Evolutionary conservation across 768 basidiomycete genomes (phyloP), one percentile per base, ranked within the genome.

Genomic region (Calocybe indica): DNA sequence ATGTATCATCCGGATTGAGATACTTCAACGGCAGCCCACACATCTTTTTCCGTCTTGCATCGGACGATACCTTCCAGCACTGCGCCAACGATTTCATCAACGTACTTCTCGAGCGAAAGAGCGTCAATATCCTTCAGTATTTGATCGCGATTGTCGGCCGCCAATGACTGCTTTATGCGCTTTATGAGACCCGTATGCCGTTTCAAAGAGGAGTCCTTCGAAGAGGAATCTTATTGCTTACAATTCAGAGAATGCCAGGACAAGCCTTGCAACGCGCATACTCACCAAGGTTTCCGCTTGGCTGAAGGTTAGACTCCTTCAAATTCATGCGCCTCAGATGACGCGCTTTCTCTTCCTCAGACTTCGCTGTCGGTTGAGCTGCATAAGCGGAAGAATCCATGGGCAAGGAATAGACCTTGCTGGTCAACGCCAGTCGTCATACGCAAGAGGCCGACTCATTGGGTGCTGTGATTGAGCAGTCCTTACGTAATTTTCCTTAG

Each of bases 111-210:
- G 48, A 99, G 73, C 2, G 91, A 84, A 46, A 99, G 75, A 0
- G 86, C 76, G 52, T 93, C 86, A 53, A 96, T 83, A 58, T 99
- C 96, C 66, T 93, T 97, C 55, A 96, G 69, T 50, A 95, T 83
- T 58, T 90, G 85, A 56, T 93, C 91, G 40, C 76, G 79, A 61
- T 91, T 85, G 56, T 92, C 90, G 35, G 75, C 61, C 11, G 85
- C 88, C 58, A 98, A 75, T 12, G 91, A 89, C 60, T 87, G 90
- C 40, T 87, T 82, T 57, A 97, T 86, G 39, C 89, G 85, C 66
- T 95, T 98, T 54, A 96, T 93, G 52, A 98, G 78, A 5, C 92
- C 90, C 1, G 93, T 97, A 66, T 99, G 94, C 6, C 92, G 85
- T 69, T 92, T 98, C 49, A 99, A 68, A 38, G 96, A 97, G 3